phyloP scores from a whole-genome alignment of 345 rosid genomes.

The Acer campestre region DNA sequence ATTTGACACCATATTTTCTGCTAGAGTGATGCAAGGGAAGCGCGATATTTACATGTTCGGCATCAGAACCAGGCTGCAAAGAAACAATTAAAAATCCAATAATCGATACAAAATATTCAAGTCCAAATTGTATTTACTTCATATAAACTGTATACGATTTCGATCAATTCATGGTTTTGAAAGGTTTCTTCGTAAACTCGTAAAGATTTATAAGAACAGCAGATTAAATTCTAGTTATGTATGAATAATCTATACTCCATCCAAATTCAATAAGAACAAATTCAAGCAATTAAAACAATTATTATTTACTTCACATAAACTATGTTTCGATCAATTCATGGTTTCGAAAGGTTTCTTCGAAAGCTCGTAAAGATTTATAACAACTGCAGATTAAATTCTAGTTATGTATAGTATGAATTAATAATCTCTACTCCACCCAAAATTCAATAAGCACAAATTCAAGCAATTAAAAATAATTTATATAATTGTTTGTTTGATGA shows the following conservation, averaged over 20 bases:
- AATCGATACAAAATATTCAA: neutral
- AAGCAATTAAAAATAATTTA: neutral
- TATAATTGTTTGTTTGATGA: neutral
- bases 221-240: too few species aligned
- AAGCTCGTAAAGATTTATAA: neutral
- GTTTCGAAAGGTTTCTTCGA: neutral
- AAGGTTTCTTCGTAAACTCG: too few species aligned
- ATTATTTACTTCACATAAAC: neutral
- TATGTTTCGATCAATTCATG: neutral
- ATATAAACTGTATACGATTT: neutral
- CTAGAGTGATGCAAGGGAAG: neutral
- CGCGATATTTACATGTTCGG: neutral
- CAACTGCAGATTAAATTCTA: neutral
- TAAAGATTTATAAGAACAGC: neutral
- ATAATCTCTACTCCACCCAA: too few species aligned
- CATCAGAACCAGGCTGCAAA: neutral
- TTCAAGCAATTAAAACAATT: neutral
- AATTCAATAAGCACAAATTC: neutral
- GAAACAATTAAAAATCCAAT: neutral
- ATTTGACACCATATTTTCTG: neutral
- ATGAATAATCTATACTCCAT: too few species aligned
- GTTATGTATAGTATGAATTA: too few species aligned
- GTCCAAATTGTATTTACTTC: neutral
- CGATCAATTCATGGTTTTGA: too few species aligned
- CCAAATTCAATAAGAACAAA: neutral